Percentiles rank a stretch among this genome's conserved stretches.
Conservation (phyloP, 2,329 filamentous ascomycete species). For the Parastagonospora nodorum region DNA sequence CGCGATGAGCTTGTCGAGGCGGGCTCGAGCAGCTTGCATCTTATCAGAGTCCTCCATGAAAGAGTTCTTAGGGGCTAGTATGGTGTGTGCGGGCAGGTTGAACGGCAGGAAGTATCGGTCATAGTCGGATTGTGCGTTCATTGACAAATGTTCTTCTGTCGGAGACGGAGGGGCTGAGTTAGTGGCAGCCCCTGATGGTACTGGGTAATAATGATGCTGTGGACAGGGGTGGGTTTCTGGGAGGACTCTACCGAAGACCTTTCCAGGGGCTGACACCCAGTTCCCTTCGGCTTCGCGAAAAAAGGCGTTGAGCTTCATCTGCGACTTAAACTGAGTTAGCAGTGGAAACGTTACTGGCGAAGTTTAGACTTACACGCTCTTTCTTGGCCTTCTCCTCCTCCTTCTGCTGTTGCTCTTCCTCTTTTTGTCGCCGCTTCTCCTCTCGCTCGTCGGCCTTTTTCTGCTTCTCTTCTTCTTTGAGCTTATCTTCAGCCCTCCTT, state of each 20-base stretch:
- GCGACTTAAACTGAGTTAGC: conserved; percentile 40
- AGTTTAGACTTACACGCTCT: conserved; percentile 44
- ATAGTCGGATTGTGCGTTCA: conserved; percentile 48
- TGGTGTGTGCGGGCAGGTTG: conserved; percentile 74
- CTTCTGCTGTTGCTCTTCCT: conserved; percentile 56
- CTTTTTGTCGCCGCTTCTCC: conserved; percentile 49
- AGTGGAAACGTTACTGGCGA: background rate
- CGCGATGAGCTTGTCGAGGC: conserved; percentile 32
- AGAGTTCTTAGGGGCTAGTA: conserved; percentile 63
- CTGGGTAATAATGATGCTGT: conserved; percentile 33
- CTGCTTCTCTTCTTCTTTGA: conserved; percentile 43
- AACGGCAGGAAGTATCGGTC: conserved; percentile 79
- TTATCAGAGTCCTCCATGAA: conserved; percentile 37
- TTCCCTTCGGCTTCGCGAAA: conserved; percentile 49
- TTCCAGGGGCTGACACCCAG: conserved; percentile 33
- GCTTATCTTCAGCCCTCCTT: conserved; percentile 43
- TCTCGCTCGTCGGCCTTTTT: conserved; percentile 44
- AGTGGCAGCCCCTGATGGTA: conserved; percentile 24
- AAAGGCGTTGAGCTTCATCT: conserved; percentile 52
- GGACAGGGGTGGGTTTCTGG: conserved; percentile 38
- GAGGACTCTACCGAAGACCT: conserved; percentile 35
- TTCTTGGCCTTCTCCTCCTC: conserved; percentile 45
- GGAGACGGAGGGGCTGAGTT: conserved; percentile 38
- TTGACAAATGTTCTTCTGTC: conserved; percentile 37
- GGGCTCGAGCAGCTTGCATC: conserved; percentile 30